A percentile compares a stretch with the other conserved stretches of the same genome.
Evolutionary conservation across 257 asterid species (phyloP).

Genomic region (Jacaranda copaia): DNA sequence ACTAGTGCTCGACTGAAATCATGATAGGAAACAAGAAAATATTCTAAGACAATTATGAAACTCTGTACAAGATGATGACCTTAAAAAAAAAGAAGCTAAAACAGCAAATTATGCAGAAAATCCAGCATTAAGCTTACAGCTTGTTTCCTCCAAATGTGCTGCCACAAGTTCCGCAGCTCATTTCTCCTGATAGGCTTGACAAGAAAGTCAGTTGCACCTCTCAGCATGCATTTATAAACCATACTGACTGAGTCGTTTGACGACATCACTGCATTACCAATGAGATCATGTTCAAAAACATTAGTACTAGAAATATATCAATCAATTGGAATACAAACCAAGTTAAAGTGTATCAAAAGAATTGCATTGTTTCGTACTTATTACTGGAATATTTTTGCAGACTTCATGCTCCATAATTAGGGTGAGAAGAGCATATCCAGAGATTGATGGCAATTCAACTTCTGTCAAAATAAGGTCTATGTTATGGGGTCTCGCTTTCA

Average conservation of each 20-base stretch:
- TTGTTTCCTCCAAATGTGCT: slow-evolving; percentile 99
- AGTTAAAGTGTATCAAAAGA: slow-evolving; percentile 4
- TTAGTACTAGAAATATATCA: neutral
- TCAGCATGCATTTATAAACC: slow-evolving; percentile 92
- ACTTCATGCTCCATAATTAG: slow-evolving; percentile 86
- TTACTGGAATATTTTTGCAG: slow-evolving; percentile 95
- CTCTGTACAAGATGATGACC: neutral
- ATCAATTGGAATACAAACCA: neutral
- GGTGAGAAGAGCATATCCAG: slow-evolving; percentile 96
- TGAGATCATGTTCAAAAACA: slow-evolving; percentile 9
- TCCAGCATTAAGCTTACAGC: slow-evolving; percentile 57
- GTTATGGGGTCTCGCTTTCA: slow-evolving; percentile 67
- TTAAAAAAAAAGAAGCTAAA: neutral
- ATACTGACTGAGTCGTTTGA: slow-evolving; percentile 86
- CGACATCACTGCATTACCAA: slow-evolving; percentile 85
- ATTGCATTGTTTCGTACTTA: slow-evolving; percentile 61
- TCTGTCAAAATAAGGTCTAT: slow-evolving; percentile 91
- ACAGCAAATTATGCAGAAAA: slow-evolving; percentile 22
- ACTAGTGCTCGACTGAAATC: slow-evolving; percentile 59
- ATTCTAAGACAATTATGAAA: slow-evolving; percentile 17
- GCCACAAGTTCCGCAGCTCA: slow-evolving; percentile 97
- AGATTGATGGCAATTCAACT: slow-evolving; percentile 90
- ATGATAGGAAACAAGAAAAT: slow-evolving; percentile 24
- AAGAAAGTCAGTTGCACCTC: slow-evolving; percentile 96
- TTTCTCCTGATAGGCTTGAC: slow-evolving; percentile 92